Evolutionary conservation across 164 flowering plant genomes (phyloP).

Genomic region (Saururus chinensis): DNA sequence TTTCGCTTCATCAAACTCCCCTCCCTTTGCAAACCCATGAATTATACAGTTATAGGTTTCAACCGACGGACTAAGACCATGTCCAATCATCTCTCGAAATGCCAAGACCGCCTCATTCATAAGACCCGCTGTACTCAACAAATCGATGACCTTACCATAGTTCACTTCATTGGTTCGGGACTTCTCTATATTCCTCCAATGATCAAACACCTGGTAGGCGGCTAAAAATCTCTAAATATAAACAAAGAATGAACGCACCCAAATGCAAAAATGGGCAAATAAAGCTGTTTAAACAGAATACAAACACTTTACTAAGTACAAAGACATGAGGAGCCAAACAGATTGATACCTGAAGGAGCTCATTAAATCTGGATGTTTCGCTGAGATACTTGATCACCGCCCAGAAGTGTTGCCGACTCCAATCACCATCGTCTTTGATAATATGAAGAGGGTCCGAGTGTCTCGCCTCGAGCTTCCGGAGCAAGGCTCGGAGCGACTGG

Average conservation of each 20-base stretch:
- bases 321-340: not conserved
- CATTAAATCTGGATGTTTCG: constrained; percentile 17
- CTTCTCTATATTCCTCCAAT: constrained; percentile 39
- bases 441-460: constrained; percentile 27
- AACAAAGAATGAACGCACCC: not conserved
- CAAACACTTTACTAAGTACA: not conserved
- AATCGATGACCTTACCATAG: constrained; percentile 11
- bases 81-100: constrained; percentile 26
- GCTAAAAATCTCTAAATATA: not conserved
- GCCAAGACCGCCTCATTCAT: constrained; percentile 26
- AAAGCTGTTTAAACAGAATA: not conserved
- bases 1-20: constrained; percentile 35
- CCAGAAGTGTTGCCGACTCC: constrained; percentile 51
- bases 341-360: constrained; percentile 34
- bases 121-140: constrained; percentile 30
- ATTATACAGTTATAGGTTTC: constrained; percentile 33
- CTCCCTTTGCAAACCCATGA: constrained; percentile 32
- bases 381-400: constrained; percentile 33
- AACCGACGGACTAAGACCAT: constrained; percentile 22
- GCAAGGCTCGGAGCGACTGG: constrained; percentile 22
- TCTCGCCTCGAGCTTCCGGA: constrained; percentile 19
- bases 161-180: constrained; percentile 10
- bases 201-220: constrained; percentile 37
- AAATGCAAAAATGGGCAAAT: not conserved
- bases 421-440: constrained; percentile 45